Conservation (phyloP, 306 rosid species). For the Inga oerstediana region DNA sequence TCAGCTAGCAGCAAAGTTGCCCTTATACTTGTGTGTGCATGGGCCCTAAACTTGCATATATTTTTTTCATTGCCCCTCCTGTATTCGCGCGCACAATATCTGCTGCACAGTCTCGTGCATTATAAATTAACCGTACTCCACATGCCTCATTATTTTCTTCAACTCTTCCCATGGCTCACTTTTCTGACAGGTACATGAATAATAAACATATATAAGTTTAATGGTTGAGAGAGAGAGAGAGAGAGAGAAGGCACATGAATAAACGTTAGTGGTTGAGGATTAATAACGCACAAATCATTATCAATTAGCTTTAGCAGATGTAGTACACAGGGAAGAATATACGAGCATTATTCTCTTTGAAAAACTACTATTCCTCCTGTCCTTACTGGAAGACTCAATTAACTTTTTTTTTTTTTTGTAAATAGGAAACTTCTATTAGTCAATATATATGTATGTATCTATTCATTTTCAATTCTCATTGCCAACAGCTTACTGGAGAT, state of each 20-base stretch:
- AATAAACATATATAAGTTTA: too few species aligned
- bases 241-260: neutral
- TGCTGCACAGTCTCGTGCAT: neutral
- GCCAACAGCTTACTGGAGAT: constrained; percentile 79
- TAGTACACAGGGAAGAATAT: neutral
- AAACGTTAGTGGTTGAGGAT: neutral
- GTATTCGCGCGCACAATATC: neutral
- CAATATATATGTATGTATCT: too few species aligned
- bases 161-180: too few species aligned
- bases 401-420: too few species aligned
- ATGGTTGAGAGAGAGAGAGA: neutral
- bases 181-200: neutral
- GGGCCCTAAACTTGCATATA: too few species aligned
- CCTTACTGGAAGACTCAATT: too few species aligned
- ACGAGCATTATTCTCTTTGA: neutral
- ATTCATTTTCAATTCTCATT: constrained; percentile 21
- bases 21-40: too few species aligned
- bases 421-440: neutral
- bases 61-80: too few species aligned
- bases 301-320: neutral
- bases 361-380: neutral
- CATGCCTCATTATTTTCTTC: too few species aligned
- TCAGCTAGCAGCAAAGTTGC: too few species aligned
- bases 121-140: neutral
- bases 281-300: neutral